phyloP scores from a whole-genome alignment of 345 rosid genomes.

The Bruguiera gymnorhiza region DNA sequence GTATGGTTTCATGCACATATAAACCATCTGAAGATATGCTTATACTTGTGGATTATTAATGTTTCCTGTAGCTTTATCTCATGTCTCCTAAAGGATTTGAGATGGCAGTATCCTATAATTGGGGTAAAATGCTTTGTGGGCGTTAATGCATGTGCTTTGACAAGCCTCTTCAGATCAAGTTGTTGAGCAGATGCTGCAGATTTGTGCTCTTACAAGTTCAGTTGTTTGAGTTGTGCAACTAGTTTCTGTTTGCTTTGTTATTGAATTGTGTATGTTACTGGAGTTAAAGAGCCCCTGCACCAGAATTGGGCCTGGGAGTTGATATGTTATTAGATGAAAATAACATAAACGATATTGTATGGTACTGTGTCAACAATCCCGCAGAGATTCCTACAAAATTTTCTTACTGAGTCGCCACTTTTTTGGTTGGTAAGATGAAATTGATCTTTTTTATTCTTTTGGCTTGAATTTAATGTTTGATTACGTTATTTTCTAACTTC shows the following conservation, averaged over 20 bases:
- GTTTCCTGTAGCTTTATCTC: too few species aligned
- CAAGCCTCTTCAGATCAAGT: slow-evolving; percentile 31
- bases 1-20: too few species aligned
- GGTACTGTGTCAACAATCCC: slow-evolving; percentile 59
- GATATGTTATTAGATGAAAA: slow-evolving; percentile 54
- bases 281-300: slow-evolving; percentile 38
- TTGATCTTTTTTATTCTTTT: slow-evolving; percentile 31
- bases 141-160: slow-evolving; percentile 28
- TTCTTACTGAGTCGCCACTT: slow-evolving; percentile 56
- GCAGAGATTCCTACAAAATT: slow-evolving; percentile 68
- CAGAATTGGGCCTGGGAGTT: slow-evolving; percentile 55
- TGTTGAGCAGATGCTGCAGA: slow-evolving; percentile 31
- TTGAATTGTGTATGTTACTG: slow-evolving; percentile 27
- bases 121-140: slow-evolving; percentile 29
- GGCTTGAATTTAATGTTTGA: slow-evolving; percentile 16
- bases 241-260: slow-evolving; percentile 31
- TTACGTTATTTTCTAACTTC: slow-evolving; percentile 8
- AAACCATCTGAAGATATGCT: too few species aligned
- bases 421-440: slow-evolving; percentile 71
- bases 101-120: slow-evolving; percentile 11
- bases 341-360: slow-evolving; percentile 51
- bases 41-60: too few species aligned
- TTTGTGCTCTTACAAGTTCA: slow-evolving; percentile 27
- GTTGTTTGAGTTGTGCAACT: slow-evolving; percentile 15
- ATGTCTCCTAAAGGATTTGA: slow-evolving; percentile 21